These are phyloP conservation scores for Coniochaeta sp. DNA, from an alignment of 2,329 filamentous ascomycete species.

Conservation along the genomic window DNA sequence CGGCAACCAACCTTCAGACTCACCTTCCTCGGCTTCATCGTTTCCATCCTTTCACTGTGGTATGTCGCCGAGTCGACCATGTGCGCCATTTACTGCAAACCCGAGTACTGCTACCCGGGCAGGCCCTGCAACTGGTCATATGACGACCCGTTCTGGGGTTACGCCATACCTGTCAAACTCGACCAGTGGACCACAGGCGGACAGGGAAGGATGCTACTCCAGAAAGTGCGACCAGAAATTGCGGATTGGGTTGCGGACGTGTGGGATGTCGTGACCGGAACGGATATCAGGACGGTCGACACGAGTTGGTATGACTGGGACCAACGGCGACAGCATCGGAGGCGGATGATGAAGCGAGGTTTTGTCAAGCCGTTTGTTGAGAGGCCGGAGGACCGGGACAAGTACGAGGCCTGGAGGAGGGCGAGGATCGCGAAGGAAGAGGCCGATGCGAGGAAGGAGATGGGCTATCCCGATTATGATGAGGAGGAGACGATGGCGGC, in stretches of 20 bases:
- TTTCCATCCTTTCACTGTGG: conserved; percentile 43
- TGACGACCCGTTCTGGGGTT: conserved; percentile 54
- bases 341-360: conserved; percentile 42
- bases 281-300: conserved; percentile 36
- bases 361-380: conserved; percentile 28
- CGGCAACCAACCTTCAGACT: conserved; percentile 35
- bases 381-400: conserved; percentile 31
- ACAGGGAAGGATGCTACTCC: conserved; percentile 31
- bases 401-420: conserved; percentile 37
- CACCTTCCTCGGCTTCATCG: conserved; percentile 38
- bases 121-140: conserved; percentile 46
- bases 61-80: conserved; percentile 44
- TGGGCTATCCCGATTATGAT: conserved; percentile 26
- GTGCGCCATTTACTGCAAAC: conserved; percentile 47
- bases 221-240: conserved; percentile 32
- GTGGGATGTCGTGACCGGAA: conserved; percentile 35
- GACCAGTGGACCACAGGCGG: conserved; percentile 55
- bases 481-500: conserved; percentile 23
- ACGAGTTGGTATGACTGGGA: conserved; percentile 35
- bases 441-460: conserved; percentile 29
- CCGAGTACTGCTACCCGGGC: conserved; percentile 36
- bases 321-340: conserved; percentile 38
- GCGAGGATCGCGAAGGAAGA: conserved; percentile 31
- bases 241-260: conserved; percentile 41
- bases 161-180: conserved; percentile 52